A percentile compares a stretch with the other conserved stretches of the same genome.
These are phyloP conservation scores for Cadophora gregata DNA, from an alignment of 2,329 filamentous ascomycete genomes.

Conservation along the genomic window DNA sequence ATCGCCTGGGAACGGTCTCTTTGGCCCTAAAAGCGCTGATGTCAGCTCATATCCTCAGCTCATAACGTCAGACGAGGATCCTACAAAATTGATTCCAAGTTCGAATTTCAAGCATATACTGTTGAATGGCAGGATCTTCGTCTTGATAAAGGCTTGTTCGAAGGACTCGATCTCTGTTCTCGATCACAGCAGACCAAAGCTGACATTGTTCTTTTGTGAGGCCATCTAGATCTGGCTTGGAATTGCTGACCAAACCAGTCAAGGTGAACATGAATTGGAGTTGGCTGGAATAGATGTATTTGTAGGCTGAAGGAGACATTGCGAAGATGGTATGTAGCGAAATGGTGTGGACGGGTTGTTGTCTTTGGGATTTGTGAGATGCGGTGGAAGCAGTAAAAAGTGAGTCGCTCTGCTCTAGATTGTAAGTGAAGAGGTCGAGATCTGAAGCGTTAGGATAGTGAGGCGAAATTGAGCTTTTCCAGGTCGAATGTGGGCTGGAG, in stretches of 20 bases:
- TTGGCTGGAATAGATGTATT: slow-evolving; percentile 10
- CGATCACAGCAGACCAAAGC: slow-evolving; percentile 4
- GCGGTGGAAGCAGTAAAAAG: neutral
- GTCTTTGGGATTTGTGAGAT: neutral
- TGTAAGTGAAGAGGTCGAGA: neutral
- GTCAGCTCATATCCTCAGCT: neutral
- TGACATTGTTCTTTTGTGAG: slow-evolving; percentile 6
- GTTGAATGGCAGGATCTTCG: slow-evolving; percentile 16
- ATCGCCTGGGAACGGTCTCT: slow-evolving; percentile 6
- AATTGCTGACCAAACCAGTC: neutral
- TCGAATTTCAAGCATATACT: slow-evolving; percentile 12
- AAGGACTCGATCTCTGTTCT: slow-evolving; percentile 12
- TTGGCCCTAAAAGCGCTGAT: neutral
- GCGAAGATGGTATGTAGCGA: neutral
- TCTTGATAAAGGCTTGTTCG: neutral
- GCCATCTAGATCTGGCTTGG: neutral
- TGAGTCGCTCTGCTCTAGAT: neutral
- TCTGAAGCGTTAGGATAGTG: neutral
- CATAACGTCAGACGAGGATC: neutral
- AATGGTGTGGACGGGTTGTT: neutral
- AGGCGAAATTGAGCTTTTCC: neutral
- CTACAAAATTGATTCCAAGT: slow-evolving; percentile 15
- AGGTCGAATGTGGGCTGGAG: neutral
- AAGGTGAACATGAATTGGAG: slow-evolving; percentile 16
- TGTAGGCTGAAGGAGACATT: neutral